A percentile compares a stretch with the other conserved stretches of the same genome.
Conservation (phyloP, 306 rosid genomes). For the Trifolium subterraneum region DNA sequence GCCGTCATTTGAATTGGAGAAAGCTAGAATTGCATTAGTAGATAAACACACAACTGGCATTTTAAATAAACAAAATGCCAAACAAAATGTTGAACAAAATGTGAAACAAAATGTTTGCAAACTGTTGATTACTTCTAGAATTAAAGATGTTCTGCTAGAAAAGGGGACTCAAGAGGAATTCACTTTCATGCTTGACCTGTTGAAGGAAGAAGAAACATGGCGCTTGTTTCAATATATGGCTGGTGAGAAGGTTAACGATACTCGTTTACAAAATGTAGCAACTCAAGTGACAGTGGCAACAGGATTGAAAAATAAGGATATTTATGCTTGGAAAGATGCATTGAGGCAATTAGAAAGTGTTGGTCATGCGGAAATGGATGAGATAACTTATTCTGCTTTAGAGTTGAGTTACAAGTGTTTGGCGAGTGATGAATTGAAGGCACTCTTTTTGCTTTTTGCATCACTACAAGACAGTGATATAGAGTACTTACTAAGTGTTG, state of each 20-base stretch:
- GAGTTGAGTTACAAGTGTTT: slow-evolving; percentile 9
- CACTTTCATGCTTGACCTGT: neutral
- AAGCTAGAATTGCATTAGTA: neutral
- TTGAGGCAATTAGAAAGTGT: neutral
- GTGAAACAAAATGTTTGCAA: neutral
- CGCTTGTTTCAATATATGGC: neutral
- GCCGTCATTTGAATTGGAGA: neutral
- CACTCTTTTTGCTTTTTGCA: neutral
- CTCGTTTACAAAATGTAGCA: neutral
- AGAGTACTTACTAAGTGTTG: neutral
- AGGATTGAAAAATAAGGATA: neutral
- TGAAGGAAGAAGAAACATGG: neutral
- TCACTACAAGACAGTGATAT: neutral
- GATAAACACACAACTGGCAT: neutral
- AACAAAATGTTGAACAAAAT: neutral
- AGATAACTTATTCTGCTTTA: neutral
- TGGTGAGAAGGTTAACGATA: neutral
- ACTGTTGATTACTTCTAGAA: neutral
- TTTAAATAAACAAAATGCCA: no score
- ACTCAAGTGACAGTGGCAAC: neutral
- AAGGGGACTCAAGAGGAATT: neutral
- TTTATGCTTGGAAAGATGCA: neutral
- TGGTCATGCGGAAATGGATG: neutral
- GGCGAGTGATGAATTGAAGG: neutral
- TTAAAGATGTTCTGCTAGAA: neutral